Conservation (phyloP, 352 stramenopile species). For the Globisporangium heterothallicum region DNA sequence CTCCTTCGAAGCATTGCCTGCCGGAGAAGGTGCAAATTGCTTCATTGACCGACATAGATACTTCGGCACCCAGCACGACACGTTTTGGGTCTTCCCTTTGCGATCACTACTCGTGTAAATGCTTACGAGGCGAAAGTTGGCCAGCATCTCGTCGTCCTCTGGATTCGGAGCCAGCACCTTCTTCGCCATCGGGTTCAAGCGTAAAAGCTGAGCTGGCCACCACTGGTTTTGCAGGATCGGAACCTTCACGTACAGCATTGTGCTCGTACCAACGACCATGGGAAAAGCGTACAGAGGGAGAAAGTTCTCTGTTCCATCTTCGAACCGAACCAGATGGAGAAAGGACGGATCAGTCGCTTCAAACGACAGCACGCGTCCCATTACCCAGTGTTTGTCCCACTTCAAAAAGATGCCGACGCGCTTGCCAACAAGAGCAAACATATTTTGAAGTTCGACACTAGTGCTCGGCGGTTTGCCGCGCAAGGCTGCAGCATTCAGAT, state of each 20-base stretch:
- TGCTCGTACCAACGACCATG: slow-evolving; percentile 55
- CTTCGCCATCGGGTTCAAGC: slow-evolving; percentile 54
- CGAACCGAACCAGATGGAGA: slow-evolving; percentile 60
- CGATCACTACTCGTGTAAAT: slow-evolving; percentile 36
- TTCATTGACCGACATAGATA: slow-evolving; percentile 64
- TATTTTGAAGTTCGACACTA: slow-evolving; percentile 33
- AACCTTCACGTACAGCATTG: slow-evolving; percentile 67
- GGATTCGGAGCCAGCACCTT: slow-evolving; percentile 33
- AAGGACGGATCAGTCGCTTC: slow-evolving; percentile 40
- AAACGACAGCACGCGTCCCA: slow-evolving; percentile 62
- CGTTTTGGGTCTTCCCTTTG: slow-evolving; percentile 31
- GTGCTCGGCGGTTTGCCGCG: slow-evolving; percentile 46
- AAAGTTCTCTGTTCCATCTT: slow-evolving; percentile 52
- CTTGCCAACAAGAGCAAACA: slow-evolving; percentile 64
- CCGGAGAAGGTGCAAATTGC: background rate
- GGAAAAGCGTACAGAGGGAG: slow-evolving; percentile 72
- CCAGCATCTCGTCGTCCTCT: slow-evolving; percentile 26
- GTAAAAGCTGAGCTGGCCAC: slow-evolving; percentile 72
- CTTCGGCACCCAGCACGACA: slow-evolving; percentile 74
- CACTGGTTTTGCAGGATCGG: slow-evolving; percentile 54
- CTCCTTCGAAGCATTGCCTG: background rate
- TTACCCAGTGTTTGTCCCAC: slow-evolving; percentile 79
- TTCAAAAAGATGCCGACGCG: slow-evolving; percentile 60
- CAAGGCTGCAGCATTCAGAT: slow-evolving; percentile 34
- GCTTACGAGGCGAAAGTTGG: slow-evolving; percentile 52